Evolutionary conservation across 176 grass and related monocot species (phyloP).

Genomic region (Paspalum notatum): DNA sequence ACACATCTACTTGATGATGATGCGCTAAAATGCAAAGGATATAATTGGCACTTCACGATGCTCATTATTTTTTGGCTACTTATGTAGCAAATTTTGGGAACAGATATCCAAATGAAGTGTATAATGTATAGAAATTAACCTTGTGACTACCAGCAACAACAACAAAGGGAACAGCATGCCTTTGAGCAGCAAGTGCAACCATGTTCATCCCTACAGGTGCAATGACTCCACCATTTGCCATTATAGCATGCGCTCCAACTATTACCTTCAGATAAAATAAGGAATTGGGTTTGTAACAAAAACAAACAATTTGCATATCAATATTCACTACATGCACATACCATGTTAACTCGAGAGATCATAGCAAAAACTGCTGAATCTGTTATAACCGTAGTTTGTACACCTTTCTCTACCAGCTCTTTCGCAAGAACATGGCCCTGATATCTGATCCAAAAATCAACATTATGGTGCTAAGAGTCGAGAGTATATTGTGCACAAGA

Average conservation of each 20-base stretch:
- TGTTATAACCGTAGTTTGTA: slow-evolving; percentile 91
- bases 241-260: slow-evolving; percentile 96
- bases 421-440: slow-evolving; percentile 96
- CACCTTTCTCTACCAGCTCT: slow-evolving; percentile 82
- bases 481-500: slow-evolving; percentile 5
- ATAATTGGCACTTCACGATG: too few species aligned
- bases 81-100: background rate
- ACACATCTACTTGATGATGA: too few species aligned
- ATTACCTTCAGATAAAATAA: slow-evolving; percentile 73
- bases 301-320: slow-evolving; percentile 23
- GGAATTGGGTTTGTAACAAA: slow-evolving; percentile 25
- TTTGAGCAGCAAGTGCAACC: slow-evolving; percentile 96
- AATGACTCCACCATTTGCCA: slow-evolving; percentile 99
- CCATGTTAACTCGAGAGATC: slow-evolving; percentile 99
- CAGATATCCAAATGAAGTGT: too few species aligned
- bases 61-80: slow-evolving; percentile 5
- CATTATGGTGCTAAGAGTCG: background rate
- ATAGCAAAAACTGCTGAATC: slow-evolving; percentile 99
- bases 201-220: slow-evolving; percentile 96
- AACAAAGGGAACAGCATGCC: slow-evolving; percentile 96
- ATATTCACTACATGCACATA: slow-evolving; percentile 38
- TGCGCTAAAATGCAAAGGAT: too few species aligned
- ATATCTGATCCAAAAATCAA: slow-evolving; percentile 64
- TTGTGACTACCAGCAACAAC: slow-evolving; percentile 98
- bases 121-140: slow-evolving; percentile 51